These are phyloP conservation scores for Colletotrichum musicola DNA, from an alignment of 2,329 filamentous ascomycete genomes.

Conservation along the genomic window DNA sequence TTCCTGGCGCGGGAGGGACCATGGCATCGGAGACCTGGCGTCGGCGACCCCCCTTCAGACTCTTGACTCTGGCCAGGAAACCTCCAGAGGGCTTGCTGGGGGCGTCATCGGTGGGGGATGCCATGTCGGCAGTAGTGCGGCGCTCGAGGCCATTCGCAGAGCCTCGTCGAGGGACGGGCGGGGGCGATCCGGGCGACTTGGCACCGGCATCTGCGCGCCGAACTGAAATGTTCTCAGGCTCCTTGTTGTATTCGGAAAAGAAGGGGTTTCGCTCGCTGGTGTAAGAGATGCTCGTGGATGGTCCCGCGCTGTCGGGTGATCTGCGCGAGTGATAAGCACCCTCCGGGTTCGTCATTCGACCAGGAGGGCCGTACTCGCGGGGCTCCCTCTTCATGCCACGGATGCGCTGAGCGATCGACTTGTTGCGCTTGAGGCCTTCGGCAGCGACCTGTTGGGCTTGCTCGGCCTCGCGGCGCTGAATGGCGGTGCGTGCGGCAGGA, in stretches of 20 bases:
- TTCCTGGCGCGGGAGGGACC: conserved; percentile 48
- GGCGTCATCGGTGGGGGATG: conserved; percentile 54
- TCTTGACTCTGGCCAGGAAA: conserved; percentile 84
- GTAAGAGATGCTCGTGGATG: conserved; percentile 48
- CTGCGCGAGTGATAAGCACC: conserved; percentile 55
- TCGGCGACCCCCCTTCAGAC: conserved; percentile 77
- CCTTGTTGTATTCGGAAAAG: conserved; percentile 80
- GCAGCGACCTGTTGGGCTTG: conserved; percentile 68
- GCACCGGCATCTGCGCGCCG: conserved; percentile 54
- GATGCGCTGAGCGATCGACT: conserved; percentile 93
- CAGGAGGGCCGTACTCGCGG: conserved; percentile 69
- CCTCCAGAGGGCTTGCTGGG: conserved; percentile 63
- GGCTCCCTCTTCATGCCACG: conserved; percentile 83
- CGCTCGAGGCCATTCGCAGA: conserved; percentile 67
- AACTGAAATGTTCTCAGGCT: conserved; percentile 64
- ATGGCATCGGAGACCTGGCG: conserved; percentile 43
- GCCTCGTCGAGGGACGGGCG: conserved; percentile 55
- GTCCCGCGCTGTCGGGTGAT: conserved; percentile 54
- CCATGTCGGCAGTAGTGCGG: conserved; percentile 71
- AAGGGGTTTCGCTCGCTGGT: conserved; percentile 79
- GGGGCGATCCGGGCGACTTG: conserved; percentile 69
- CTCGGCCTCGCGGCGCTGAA: conserved; percentile 80
- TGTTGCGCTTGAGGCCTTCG: conserved; percentile 84
- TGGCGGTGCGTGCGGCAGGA: conserved; percentile 84
- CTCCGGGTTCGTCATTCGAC: conserved; percentile 71